Conservation (phyloP, 768 basidiomycete genomes). For the Calocybe cyanea region DNA sequence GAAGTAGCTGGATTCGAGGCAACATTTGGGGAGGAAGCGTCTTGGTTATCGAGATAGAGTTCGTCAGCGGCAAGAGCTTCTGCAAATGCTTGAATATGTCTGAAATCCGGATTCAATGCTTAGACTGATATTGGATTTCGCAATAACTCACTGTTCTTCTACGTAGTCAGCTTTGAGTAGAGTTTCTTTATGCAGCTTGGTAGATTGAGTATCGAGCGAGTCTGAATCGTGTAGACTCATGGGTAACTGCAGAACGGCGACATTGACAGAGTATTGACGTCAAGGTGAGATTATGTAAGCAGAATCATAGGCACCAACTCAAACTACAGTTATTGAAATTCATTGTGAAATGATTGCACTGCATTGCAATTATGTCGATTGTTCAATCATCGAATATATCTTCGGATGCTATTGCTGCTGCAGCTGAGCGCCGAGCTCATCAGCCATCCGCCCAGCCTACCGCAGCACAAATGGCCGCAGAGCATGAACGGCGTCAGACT, state of each 20-base stretch:
- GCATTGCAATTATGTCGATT: slow-evolving; percentile 10
- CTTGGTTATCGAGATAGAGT: slow-evolving; percentile 30
- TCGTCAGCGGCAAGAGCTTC: slow-evolving; percentile 70
- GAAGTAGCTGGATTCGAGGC: slow-evolving; percentile 33
- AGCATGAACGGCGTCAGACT: slow-evolving; percentile 65
- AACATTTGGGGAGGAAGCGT: slow-evolving; percentile 32
- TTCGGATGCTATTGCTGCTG: slow-evolving; percentile 36
- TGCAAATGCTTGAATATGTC: slow-evolving; percentile 70
- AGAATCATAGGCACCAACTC: too few relatives aligned
- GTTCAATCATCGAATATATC: slow-evolving; percentile 19
- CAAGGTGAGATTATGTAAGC: too few relatives aligned
- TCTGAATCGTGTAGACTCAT: too few relatives aligned
- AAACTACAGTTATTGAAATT: too few relatives aligned
- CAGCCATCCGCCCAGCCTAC: slow-evolving; percentile 29
- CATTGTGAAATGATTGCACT: too few relatives aligned
- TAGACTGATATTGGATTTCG: slow-evolving; percentile 1
- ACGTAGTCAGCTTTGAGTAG: slow-evolving; percentile 57
- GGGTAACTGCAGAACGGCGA: too few relatives aligned
- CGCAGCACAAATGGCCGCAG: slow-evolving; percentile 37
- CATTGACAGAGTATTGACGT: too few relatives aligned
- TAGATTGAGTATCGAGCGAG: too few relatives aligned
- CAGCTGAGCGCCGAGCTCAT: slow-evolving; percentile 40
- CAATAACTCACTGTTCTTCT: slow-evolving; percentile 61
- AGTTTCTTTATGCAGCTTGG: slow-evolving; percentile 15
- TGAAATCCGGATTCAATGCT: slow-evolving; percentile 15